These are phyloP conservation scores for Peniophora sp. DNA, from an alignment of 1,284 basidiomycete genomes.

Conservation along the genomic window DNA sequence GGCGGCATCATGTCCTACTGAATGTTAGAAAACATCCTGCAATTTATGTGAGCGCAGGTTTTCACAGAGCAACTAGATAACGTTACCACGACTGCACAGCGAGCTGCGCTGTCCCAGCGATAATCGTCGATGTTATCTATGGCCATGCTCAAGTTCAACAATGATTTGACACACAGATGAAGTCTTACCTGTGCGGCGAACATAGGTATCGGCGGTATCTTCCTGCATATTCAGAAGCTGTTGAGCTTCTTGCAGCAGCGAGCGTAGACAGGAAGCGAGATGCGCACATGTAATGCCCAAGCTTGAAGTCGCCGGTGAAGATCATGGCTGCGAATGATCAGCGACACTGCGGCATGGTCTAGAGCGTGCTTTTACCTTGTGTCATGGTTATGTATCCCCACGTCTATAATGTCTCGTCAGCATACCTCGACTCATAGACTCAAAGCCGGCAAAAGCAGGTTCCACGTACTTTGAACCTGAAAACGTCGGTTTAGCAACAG, in stretches of 20 bases:
- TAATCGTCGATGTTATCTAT: slow-evolving; percentile 31
- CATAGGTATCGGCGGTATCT: slow-evolving; percentile 39
- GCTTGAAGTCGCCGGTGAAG: slow-evolving; percentile 32
- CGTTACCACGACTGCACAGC: slow-evolving; percentile 24
- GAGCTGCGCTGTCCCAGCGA: slow-evolving; percentile 32
- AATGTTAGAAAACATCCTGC: slow-evolving; percentile 35
- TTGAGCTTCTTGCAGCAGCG: too few relatives aligned
- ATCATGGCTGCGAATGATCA: neutral
- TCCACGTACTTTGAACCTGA: slow-evolving; percentile 15
- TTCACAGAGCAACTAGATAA: neutral
- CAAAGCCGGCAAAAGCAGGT: too few relatives aligned
- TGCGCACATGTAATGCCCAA: slow-evolving; percentile 34
- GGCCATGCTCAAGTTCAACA: neutral
- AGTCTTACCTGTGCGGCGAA: slow-evolving; percentile 25
- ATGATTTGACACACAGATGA: neutral
- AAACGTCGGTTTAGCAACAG: neutral
- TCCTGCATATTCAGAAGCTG: slow-evolving; percentile 15
- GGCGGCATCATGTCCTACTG: slow-evolving; percentile 8
- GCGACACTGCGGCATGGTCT: slow-evolving; percentile 17
- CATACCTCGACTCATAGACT: too few relatives aligned
- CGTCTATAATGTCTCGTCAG: slow-evolving; percentile 21
- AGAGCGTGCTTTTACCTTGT: neutral
- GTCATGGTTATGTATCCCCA: slow-evolving; percentile 38
- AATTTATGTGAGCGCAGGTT: neutral
- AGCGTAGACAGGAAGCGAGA: too few relatives aligned